Percentiles rank a stretch among this genome's conserved stretches.
Evolutionary conservation across 345 rosid species (phyloP).

Genomic region (Passiflora organensis): DNA sequence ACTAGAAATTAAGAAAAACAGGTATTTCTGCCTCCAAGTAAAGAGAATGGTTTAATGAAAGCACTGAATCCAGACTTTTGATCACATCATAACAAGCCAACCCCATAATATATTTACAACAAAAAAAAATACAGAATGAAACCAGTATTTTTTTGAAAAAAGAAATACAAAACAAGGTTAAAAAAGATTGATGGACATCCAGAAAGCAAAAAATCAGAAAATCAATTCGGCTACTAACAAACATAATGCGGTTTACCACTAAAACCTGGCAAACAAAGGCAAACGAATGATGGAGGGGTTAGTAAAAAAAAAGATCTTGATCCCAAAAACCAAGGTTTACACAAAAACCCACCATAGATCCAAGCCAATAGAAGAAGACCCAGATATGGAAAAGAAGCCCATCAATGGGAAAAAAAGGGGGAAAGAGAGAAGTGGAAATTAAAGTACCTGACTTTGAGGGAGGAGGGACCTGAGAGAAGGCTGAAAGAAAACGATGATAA

Average conservation of each 20-base stretch:
- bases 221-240: slow-evolving; percentile 12
- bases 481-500: no score
- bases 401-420: slow-evolving; percentile 1
- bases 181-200: slow-evolving; percentile 22
- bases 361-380: slow-evolving; percentile 23
- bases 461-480: no score
- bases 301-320: slow-evolving; percentile 42
- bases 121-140: no score
- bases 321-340: slow-evolving; percentile 11
- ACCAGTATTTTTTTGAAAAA: background rate
- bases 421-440: slow-evolving; percentile 4
- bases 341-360: slow-evolving; percentile 36
- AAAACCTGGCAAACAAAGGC: no score
- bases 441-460: slow-evolving; percentile 16
- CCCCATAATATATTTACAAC: no score
- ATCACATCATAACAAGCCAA: no score
- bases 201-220: slow-evolving; percentile 16
- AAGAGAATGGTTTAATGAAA: no score
- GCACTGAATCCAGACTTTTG: no score
- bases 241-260: slow-evolving; percentile 16
- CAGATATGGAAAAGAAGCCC: slow-evolving; percentile 28
- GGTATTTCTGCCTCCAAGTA: no score
- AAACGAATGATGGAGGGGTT: slow-evolving; percentile 14
- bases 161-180: slow-evolving; percentile 3
- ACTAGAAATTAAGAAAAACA: no score